Conservation (phyloP, 768 basidiomycete genomes). For the Podaxis rugospora region DNA sequence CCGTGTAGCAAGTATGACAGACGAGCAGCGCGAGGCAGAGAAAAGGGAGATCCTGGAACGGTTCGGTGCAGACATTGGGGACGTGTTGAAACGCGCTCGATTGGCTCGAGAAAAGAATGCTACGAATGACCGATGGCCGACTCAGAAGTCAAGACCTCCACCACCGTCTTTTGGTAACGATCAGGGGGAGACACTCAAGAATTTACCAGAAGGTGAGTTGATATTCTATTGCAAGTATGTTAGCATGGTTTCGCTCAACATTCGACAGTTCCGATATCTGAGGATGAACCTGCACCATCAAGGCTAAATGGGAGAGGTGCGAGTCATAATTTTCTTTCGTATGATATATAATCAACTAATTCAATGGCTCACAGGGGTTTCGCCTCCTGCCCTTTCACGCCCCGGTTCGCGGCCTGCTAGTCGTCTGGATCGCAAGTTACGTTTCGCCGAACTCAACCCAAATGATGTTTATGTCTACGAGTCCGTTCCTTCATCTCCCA, state of each 20-base stretch:
- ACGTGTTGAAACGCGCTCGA: slow-evolving; percentile 54
- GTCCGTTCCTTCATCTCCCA: slow-evolving; percentile 74
- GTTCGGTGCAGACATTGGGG: slow-evolving; percentile 64
- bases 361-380: slow-evolving; percentile 18
- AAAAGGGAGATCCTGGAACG: slow-evolving; percentile 61
- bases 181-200: background rate
- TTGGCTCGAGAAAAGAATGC: slow-evolving; percentile 36
- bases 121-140: background rate
- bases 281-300: slow-evolving; percentile 10
- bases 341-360: background rate
- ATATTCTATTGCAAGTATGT: background rate
- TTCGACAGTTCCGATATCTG: slow-evolving; percentile 16
- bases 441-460: slow-evolving; percentile 73
- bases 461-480: slow-evolving; percentile 82
- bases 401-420: slow-evolving; percentile 55
- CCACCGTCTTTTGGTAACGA: background rate
- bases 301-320: slow-evolving; percentile 9
- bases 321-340: background rate
- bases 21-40: slow-evolving; percentile 66
- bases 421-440: slow-evolving; percentile 53
- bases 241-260: background rate
- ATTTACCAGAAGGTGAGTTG: slow-evolving; percentile 15
- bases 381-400: slow-evolving; percentile 40
- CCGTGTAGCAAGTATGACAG: slow-evolving; percentile 62
- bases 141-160: background rate